These are phyloP conservation scores for Colletotrichum sansevieriae DNA, from an alignment of 2,329 filamentous ascomycete genomes.

Conservation along the genomic window DNA sequence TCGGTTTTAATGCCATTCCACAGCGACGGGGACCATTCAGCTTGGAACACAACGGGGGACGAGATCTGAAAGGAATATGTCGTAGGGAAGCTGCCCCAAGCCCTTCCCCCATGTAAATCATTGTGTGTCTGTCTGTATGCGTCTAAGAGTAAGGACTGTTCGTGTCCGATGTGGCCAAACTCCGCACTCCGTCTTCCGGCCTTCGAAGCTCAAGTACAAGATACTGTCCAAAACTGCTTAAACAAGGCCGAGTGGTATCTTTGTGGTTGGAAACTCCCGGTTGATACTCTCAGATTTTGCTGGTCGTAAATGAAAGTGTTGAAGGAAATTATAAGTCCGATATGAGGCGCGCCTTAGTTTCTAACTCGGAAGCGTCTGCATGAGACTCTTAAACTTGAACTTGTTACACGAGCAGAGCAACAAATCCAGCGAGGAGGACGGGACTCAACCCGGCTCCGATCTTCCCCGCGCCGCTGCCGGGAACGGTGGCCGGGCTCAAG, in stretches of 20 bases:
- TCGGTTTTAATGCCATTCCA: no score
- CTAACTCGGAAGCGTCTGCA: no score
- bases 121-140: constrained; percentile 2
- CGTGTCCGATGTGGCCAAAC: constrained; percentile 23
- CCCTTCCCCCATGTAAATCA: background rate
- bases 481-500: constrained; percentile 43
- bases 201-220: background rate
- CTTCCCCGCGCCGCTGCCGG: constrained; percentile 55
- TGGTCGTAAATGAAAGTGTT: constrained; percentile 37
- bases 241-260: constrained; percentile 33
- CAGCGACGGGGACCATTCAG: background rate
- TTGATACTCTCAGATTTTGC: constrained; percentile 18
- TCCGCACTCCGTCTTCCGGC: constrained; percentile 13
- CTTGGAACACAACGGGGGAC: background rate
- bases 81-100: background rate
- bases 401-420: constrained; percentile 47
- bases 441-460: constrained; percentile 52
- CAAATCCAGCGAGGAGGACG: constrained; percentile 55
- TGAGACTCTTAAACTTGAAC: background rate
- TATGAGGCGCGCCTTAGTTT: no score
- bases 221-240: background rate
- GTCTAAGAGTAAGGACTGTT: constrained; percentile 33
- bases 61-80: constrained; percentile 17
- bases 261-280: constrained; percentile 2
- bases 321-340: constrained; percentile 19